These are phyloP conservation scores for Plasmodium reichenowi DNA, from an alignment of 169 alveolate species.

Conservation along the genomic window DNA sequence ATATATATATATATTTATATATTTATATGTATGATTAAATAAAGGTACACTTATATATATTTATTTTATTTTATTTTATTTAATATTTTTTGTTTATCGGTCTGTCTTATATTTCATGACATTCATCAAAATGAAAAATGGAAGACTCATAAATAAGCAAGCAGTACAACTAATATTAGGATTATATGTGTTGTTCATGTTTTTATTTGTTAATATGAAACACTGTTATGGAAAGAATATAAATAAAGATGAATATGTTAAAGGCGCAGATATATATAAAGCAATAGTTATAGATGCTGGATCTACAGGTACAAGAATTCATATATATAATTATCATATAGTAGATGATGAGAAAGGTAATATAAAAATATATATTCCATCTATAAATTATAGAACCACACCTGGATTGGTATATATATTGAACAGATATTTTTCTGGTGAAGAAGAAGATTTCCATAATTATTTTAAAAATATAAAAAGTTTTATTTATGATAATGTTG, in stretches of 20 bases:
- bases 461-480: conserved; percentile 62
- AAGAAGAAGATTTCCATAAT: conserved; percentile 37
- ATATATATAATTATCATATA: conserved; percentile 63
- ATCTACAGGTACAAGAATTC: conserved; percentile 76
- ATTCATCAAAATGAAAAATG: conserved; percentile 61
- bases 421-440: conserved; percentile 47
- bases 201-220: conserved; percentile 7
- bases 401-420: conserved; percentile 75
- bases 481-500: conserved; percentile 61
- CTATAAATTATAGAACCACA: conserved; percentile 48
- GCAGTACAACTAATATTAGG: conserved; percentile 15
- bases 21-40: no score
- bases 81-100: no score
- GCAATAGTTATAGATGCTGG: conserved; percentile 76
- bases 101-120: no score
- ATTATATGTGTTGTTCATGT: conserved; percentile 10
- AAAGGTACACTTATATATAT: no score
- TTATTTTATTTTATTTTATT: no score
- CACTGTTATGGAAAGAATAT: not conserved
- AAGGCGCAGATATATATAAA: conserved; percentile 18
- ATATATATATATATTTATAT: no score
- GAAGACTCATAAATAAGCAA: not conserved
- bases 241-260: not conserved
- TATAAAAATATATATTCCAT: conserved; percentile 63
- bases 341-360: conserved; percentile 10